Conservation (phyloP, 495 filamentous ascomycete species). For the Usnea hakonensis region DNA sequence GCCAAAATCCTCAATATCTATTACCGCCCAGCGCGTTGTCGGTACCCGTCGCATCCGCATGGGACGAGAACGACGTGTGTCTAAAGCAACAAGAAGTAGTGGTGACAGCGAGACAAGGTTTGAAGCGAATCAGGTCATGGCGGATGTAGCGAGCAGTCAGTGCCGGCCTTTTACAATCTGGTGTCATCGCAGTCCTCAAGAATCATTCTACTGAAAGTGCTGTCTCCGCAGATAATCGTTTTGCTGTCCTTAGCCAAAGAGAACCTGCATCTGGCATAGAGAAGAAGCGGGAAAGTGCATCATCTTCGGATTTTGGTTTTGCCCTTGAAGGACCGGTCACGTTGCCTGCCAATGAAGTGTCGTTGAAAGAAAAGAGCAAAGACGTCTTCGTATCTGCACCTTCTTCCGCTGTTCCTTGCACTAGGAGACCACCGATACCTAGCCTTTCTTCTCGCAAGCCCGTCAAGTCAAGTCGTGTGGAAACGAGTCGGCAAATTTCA, state of each 20-base stretch:
- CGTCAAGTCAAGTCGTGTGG: neutral
- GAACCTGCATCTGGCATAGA: neutral
- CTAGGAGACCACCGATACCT: neutral
- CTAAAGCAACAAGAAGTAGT: neutral
- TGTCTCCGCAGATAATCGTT: neutral
- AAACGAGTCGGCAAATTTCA: neutral
- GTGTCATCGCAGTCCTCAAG: neutral
- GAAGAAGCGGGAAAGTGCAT: neutral
- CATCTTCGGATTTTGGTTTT: neutral
- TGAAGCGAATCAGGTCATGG: neutral
- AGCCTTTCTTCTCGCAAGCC: neutral
- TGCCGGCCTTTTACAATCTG: neutral
- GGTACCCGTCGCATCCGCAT: neutral
- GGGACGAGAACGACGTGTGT: neutral
- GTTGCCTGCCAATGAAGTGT: neutral
- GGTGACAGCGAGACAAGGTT: neutral
- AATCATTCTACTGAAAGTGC: neutral
- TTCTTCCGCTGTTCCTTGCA: neutral
- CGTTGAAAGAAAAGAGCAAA: neutral
- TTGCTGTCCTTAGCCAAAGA: neutral
- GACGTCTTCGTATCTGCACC: neutral
- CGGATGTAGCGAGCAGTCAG: neutral
- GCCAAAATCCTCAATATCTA: neutral
- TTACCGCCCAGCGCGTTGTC: neutral
- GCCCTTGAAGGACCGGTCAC: neutral